Base-by-base conservation (phyloP, 176 grass and related monocot species). In the Triticum urartu region DNA sequence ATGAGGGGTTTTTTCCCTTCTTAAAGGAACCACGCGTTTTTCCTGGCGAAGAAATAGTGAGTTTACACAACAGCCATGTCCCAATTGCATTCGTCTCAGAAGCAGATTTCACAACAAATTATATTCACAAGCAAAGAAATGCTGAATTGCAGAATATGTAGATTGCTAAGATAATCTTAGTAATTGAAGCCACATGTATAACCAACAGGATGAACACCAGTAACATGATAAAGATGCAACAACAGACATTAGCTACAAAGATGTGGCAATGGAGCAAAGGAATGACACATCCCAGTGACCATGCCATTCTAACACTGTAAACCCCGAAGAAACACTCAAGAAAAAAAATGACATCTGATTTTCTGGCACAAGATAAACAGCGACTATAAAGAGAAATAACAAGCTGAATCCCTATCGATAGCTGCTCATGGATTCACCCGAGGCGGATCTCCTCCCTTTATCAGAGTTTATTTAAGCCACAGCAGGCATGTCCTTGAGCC, bases 401-500 rank as follows among this genome's bases (percentile, higher is more conserved):
- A 62, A 62, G 20, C 32, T 79, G 48, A 78, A 73, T 17, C 81
- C 72, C 72, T 82, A 81, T 25, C 40, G 64, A 86, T 32, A 62
- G 65, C 61, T 86, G 77, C 76, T 63, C 47, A 30, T 52, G 26
- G 45, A 50, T 68, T 52, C 62, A 6, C 8, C 50, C 10, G 24
- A 58, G 4, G 18, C 20, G 15, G 17, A 20, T 34, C 64, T 15
- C 42, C 20, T 68, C 39, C 42, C 79, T 39, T 21, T n/a, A 72
- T 26, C 33, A 40, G 33, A 68, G 40, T 42, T 67, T 50, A 86
- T 72, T 87, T 84, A 94, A 70, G 83, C 92, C 52, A 94, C 92
- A 60, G 86, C 86, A 22, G 92, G 89, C 92, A 94, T 89, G 62
- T 94, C 92, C 84, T 91, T 91, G 75, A 94, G 89, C 92, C 89